A percentile compares a stretch with the other conserved stretches of the same genome.
Conservation (phyloP, 1,284 basidiomycete species). For the Salmacisia buchloeana region DNA sequence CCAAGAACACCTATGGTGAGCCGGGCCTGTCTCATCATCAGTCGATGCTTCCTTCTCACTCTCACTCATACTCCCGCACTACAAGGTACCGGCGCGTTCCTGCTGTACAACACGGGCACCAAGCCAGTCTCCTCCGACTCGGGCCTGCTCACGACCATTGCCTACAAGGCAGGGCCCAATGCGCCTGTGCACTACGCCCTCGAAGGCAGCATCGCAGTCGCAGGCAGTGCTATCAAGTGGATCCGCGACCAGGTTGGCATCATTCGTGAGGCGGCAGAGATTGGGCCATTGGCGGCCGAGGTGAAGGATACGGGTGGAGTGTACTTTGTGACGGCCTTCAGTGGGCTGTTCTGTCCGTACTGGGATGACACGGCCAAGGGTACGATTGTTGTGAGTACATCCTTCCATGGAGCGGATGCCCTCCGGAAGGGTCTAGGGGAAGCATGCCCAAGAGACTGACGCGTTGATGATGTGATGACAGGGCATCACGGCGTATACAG, state of each 20-base stretch:
- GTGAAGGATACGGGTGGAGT: slow-evolving; percentile 82
- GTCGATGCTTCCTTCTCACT: background rate
- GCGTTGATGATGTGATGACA: background rate
- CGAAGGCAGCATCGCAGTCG: slow-evolving; percentile 91
- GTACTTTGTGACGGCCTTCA: slow-evolving; percentile 95
- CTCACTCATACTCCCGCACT: background rate
- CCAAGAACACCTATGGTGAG: slow-evolving; percentile 51
- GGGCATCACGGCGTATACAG: slow-evolving; percentile 78
- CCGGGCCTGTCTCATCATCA: background rate
- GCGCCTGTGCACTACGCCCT: slow-evolving; percentile 81
- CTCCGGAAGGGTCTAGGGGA: too few relatives aligned
- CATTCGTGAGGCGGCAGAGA: slow-evolving; percentile 73
- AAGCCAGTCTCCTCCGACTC: slow-evolving; percentile 79
- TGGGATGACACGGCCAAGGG: slow-evolving; percentile 85
- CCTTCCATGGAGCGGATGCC: too few relatives aligned
- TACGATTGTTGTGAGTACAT: slow-evolving; percentile 61
- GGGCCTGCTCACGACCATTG: slow-evolving; percentile 86
- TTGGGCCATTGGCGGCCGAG: slow-evolving; percentile 75
- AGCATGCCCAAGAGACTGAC: slow-evolving; percentile 12
- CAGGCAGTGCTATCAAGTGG: slow-evolving; percentile 92
- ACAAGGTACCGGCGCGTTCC: slow-evolving; percentile 82
- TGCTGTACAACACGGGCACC: slow-evolving; percentile 85
- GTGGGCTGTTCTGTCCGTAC: slow-evolving; percentile 76
- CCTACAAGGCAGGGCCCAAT: slow-evolving; percentile 79
- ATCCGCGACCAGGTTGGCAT: slow-evolving; percentile 82